Conservation (phyloP, 2,329 filamentous ascomycete species). For the Emmonsiellopsis sp. region DNA sequence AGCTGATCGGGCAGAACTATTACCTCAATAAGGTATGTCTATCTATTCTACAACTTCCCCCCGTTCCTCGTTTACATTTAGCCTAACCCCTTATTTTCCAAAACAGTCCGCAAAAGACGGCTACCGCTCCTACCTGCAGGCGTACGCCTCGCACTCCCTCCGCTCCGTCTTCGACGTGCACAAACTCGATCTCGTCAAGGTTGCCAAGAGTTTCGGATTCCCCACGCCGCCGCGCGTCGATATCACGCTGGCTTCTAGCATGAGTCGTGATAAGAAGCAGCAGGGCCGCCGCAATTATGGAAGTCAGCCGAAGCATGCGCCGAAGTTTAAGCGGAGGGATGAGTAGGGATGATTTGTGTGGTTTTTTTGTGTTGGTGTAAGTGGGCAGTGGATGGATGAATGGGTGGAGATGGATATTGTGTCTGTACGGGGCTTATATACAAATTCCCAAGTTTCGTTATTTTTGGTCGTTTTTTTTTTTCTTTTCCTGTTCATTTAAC, state of each 20-base stretch:
- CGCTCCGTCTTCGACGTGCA: slow-evolving; percentile 78
- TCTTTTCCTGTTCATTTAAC: no score
- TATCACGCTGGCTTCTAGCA: slow-evolving; percentile 65
- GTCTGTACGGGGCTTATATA: neutral
- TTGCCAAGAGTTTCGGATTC: slow-evolving; percentile 80
- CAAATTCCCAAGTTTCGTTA: no score
- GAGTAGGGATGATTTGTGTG: slow-evolving; percentile 15
- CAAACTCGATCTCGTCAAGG: slow-evolving; percentile 72
- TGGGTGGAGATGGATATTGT: neutral
- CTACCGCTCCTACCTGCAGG: slow-evolving; percentile 86
- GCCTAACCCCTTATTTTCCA: slow-evolving; percentile 1
- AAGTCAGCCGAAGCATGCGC: slow-evolving; percentile 62
- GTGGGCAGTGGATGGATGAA: no score
- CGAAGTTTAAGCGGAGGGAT: slow-evolving; percentile 45
- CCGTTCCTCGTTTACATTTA: slow-evolving; percentile 4
- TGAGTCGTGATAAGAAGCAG: slow-evolving; percentile 64
- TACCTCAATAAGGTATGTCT: slow-evolving; percentile 73
- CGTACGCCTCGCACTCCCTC: slow-evolving; percentile 79
- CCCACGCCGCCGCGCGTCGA: slow-evolving; percentile 67
- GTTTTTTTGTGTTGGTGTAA: neutral
- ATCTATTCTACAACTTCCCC: neutral
- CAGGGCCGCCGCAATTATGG: slow-evolving; percentile 63
- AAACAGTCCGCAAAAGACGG: slow-evolving; percentile 56
- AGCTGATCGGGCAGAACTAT: slow-evolving; percentile 90
- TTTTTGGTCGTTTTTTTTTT: no score